These are phyloP conservation scores for Ophiocordyceps polyrhachis-furcata DNA, from an alignment of 2,329 filamentous ascomycete species.

Conservation along the genomic window DNA sequence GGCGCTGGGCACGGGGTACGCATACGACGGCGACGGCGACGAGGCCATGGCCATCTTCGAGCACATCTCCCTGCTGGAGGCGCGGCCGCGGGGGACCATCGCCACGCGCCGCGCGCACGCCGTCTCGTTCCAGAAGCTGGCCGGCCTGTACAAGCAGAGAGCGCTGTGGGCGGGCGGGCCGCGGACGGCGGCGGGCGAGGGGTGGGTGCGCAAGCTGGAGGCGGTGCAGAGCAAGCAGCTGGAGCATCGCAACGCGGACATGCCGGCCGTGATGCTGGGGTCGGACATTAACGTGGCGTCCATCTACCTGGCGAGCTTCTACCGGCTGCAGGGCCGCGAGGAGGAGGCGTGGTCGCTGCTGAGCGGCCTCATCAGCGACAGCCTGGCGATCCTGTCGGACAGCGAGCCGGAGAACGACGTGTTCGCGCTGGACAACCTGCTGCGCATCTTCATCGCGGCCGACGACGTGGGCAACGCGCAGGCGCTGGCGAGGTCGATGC, in stretches of 20 bases:
- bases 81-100: constrained; percentile 20
- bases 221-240: constrained; percentile 17
- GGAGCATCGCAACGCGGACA: constrained; percentile 18
- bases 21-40: constrained; percentile 16
- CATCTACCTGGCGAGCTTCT: constrained; percentile 20
- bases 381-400: constrained; percentile 19
- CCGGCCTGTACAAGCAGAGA: constrained; percentile 17
- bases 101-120: constrained; percentile 19
- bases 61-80: constrained; percentile 17
- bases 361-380: constrained; percentile 16
- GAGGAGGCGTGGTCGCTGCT: constrained; percentile 12
- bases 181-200: constrained; percentile 8
- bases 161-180: constrained; percentile 11
- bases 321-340: constrained; percentile 13
- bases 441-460: constrained; percentile 19
- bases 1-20: constrained; percentile 15
- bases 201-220: constrained; percentile 17
- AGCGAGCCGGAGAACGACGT: constrained; percentile 22
- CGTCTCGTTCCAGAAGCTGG: constrained; percentile 20
- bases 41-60: constrained; percentile 17
- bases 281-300: constrained; percentile 22
- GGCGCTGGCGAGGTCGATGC: constrained; percentile 20
- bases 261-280: constrained; percentile 20
- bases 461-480: constrained; percentile 17
- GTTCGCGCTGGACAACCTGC: constrained; percentile 22